phyloP scores from a whole-genome alignment of 1,284 basidiomycete species.

The Tilletia caries region DNA sequence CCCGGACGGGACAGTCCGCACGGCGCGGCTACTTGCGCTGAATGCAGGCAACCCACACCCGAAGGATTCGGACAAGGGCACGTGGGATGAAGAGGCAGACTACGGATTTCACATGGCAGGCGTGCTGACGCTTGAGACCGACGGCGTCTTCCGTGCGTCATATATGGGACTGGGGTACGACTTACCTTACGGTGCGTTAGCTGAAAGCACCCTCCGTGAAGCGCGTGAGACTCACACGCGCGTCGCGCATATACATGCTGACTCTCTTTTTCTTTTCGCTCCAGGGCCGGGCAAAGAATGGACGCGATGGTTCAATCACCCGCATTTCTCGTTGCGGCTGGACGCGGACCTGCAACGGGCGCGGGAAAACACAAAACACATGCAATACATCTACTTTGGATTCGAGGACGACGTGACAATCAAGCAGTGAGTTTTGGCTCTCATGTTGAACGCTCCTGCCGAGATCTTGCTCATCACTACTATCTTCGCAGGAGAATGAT shows the following conservation, averaged over 20 bases:
- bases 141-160: constrained; percentile 33
- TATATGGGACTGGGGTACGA: constrained; percentile 39
- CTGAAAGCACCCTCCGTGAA: background rate
- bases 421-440: constrained; percentile 25
- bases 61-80: background rate
- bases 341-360: constrained; percentile 29
- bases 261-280: background rate
- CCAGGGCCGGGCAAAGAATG: constrained; percentile 33
- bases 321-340: constrained; percentile 35
- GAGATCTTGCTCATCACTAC: background rate
- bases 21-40: background rate
- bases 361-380: constrained; percentile 19
- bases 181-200: constrained; percentile 28
- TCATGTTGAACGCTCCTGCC: background rate
- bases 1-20: background rate
- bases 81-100: constrained; percentile 21
- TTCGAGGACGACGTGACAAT: constrained; percentile 43
- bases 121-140: constrained; percentile 33
- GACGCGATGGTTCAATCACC: constrained; percentile 39
- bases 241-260: background rate
- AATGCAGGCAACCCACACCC: constrained; percentile 8
- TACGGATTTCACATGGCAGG: constrained; percentile 37
- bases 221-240: background rate
- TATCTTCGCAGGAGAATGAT: constrained; percentile 32
- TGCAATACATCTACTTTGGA: constrained; percentile 31